Conservation (phyloP, 192 early-diverging fungal genomes). For the Gigaspora rosea region DNA sequence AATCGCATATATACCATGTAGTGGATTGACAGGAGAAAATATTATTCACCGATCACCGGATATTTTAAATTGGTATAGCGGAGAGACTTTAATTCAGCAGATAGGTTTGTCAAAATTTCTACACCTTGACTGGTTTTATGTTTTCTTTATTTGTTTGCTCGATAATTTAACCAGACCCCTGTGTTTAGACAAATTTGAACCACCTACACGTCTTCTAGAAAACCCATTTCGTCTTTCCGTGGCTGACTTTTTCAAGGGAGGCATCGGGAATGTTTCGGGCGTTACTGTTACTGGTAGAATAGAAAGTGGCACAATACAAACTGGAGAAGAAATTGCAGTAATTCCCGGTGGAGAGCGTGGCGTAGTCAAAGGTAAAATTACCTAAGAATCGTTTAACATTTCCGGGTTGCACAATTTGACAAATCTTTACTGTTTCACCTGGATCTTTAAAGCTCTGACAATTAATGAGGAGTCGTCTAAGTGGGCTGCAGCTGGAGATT, state of each 20-base stretch:
- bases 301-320: constrained; percentile 83
- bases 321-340: constrained; percentile 79
- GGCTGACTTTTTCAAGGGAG: constrained; percentile 90
- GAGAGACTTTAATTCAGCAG: constrained; percentile 73
- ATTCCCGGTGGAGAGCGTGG: constrained; percentile 83
- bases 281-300: constrained; percentile 87
- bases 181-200: constrained; percentile 70
- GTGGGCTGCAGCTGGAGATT: constrained; percentile 96
- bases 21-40: constrained; percentile 91
- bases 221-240: constrained; percentile 85
- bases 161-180: not conserved
- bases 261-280: constrained; percentile 66
- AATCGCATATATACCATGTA: constrained; percentile 86
- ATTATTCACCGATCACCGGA: constrained; percentile 54
- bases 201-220: constrained; percentile 74
- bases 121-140: too few relatives aligned
- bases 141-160: not conserved
- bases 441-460: constrained; percentile 64
- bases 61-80: constrained; percentile 73
- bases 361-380: constrained; percentile 66
- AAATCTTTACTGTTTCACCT: not conserved
- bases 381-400: not conserved
- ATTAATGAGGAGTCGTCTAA: constrained; percentile 66
- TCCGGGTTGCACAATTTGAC: not conserved
- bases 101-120: constrained; percentile 50